These are phyloP conservation scores for Lactifluus echinatus DNA, from an alignment of 768 basidiomycete species.

Conservation along the genomic window DNA sequence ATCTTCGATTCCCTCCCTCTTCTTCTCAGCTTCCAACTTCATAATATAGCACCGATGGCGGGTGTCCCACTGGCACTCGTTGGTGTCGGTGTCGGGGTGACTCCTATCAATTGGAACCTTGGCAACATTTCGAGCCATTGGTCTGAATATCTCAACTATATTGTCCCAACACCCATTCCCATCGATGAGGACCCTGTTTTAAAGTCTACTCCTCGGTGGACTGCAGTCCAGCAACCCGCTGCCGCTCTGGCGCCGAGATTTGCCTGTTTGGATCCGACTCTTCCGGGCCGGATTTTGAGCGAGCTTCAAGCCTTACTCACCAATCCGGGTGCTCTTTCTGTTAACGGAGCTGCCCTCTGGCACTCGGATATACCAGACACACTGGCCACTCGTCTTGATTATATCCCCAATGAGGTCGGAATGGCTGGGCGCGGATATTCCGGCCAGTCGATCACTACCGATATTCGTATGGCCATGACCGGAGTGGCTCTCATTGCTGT, in stretches of 20 bases:
- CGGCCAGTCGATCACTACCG: neutral
- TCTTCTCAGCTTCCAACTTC: no score
- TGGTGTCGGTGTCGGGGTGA: no score
- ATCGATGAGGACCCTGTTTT: neutral
- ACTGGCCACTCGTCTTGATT: slow-evolving; percentile 8
- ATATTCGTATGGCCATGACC: neutral
- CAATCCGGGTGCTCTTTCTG: neutral
- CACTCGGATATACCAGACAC: slow-evolving; percentile 8
- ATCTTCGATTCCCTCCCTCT: neutral
- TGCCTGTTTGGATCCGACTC: slow-evolving; percentile 2
- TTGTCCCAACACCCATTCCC: slow-evolving; percentile 2
- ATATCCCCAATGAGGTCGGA: neutral
- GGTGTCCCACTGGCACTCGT: neutral
- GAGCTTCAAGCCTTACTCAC: slow-evolving; percentile 1
- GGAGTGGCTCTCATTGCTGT: neutral
- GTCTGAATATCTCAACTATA: slow-evolving; percentile 4
- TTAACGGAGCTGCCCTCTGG: neutral
- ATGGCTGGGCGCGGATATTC: slow-evolving; percentile 7
- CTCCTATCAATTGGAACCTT: slow-evolving; percentile 1
- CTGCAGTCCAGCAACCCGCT: slow-evolving; percentile 5
- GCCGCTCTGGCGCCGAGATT: neutral
- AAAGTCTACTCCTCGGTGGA: slow-evolving; percentile 4
- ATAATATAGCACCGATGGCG: neutral
- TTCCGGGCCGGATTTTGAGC: neutral
- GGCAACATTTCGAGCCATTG: slow-evolving; percentile 9